These are phyloP conservation scores for Chlamydomonas eustigma DNA, from an alignment of 139 green algal species.

Conservation along the genomic window DNA sequence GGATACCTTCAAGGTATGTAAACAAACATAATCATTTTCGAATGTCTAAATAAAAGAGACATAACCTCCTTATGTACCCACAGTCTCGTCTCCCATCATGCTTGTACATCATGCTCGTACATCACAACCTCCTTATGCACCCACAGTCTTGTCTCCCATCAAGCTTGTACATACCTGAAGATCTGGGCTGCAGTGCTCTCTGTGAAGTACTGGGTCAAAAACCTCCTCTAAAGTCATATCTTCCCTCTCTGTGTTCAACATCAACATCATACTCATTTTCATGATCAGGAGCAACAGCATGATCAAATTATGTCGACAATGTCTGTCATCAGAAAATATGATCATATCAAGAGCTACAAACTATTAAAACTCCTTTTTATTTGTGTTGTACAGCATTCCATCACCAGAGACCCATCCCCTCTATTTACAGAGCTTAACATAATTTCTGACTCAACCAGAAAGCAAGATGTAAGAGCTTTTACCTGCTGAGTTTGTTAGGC, in stretches of 20 bases:
- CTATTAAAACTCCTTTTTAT: not conserved
- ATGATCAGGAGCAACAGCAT: too few species aligned
- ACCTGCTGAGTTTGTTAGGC: not conserved
- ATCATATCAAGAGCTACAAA: too few species aligned
- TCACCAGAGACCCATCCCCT: too few species aligned
- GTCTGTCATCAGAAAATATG: too few species aligned
- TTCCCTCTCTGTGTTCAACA: not conserved
- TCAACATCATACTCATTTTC: not conserved
- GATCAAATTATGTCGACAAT: too few species aligned
- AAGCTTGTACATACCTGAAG: not conserved
- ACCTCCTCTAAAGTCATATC: not conserved
- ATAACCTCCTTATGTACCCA: not conserved
- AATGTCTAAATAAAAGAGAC: not conserved
- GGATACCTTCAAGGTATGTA: not conserved
- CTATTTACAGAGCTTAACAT: too few species aligned
- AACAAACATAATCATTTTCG: not conserved
- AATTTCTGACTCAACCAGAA: too few species aligned
- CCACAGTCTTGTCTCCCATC: not conserved
- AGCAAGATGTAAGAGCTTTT: too few species aligned
- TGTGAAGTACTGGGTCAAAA: not conserved
- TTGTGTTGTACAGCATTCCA: not conserved
- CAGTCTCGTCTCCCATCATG: not conserved
- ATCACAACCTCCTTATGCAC: too few species aligned
- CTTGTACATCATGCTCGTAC: not conserved
- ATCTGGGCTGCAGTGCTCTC: not conserved